A percentile compares a stretch with the other conserved stretches of the same genome.
These are phyloP conservation scores for Capronia epimyces DNA, from an alignment of 2,329 filamentous ascomycete genomes.

Conservation along the genomic window DNA sequence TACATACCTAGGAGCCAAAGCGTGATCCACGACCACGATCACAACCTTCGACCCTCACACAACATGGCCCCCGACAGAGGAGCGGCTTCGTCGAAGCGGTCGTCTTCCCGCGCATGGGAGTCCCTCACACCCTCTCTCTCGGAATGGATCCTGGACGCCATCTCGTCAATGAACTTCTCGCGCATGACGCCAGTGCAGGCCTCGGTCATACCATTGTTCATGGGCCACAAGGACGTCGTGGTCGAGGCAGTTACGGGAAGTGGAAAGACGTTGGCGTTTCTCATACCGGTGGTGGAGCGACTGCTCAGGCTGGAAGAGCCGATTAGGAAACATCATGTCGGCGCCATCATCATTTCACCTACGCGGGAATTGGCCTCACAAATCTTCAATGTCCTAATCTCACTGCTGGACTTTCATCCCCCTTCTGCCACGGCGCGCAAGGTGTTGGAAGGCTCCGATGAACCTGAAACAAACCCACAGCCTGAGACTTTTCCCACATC, in stretches of 20 bases:
- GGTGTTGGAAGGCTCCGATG: constrained; percentile 37
- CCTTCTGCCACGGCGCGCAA: constrained; percentile 56
- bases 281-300: constrained; percentile 77
- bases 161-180: constrained; percentile 75
- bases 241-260: constrained; percentile 90
- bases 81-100: constrained; percentile 48
- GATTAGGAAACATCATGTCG: constrained; percentile 82
- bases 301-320: constrained; percentile 74
- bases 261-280: constrained; percentile 81
- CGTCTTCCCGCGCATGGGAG: constrained; percentile 57
- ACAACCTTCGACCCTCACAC: no score
- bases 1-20: no score
- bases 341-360: constrained; percentile 85
- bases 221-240: constrained; percentile 85
- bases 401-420: constrained; percentile 74
- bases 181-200: constrained; percentile 94
- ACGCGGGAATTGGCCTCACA: constrained; percentile 88
- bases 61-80: constrained; percentile 29
- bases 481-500: constrained; percentile 28
- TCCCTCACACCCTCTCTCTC: constrained; percentile 64
- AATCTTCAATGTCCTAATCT: constrained; percentile 74
- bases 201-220: constrained; percentile 80
- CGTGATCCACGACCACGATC: no score
- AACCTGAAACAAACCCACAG: constrained; percentile 33
- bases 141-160: constrained; percentile 80